Evolutionary conservation across 768 basidiomycete species (phyloP).

Genomic region (Suillus placidus): DNA sequence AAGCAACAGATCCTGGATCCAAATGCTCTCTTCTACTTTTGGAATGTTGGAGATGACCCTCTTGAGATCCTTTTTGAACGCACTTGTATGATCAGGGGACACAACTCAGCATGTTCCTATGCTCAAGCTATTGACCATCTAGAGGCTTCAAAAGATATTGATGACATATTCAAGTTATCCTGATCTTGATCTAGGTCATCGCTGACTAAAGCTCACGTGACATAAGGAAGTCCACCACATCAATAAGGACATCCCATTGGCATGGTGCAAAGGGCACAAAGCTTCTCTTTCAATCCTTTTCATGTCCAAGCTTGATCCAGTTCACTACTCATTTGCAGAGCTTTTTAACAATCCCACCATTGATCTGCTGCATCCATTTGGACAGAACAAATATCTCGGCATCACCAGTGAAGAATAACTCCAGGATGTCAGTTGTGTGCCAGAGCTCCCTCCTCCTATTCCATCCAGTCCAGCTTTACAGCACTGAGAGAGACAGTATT

Average conservation of each 20-base stretch:
- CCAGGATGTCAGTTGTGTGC: too few relatives aligned
- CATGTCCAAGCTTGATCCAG: neutral
- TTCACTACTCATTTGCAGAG: neutral
- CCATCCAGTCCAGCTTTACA: too few relatives aligned
- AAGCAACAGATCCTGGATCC: neutral
- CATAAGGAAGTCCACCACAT: neutral
- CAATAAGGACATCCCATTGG: constrained; percentile 21
- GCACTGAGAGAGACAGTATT: too few relatives aligned
- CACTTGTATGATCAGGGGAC: neutral
- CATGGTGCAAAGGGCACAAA: neutral
- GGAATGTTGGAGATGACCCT: constrained; percentile 30
- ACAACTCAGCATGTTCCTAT: constrained; percentile 14
- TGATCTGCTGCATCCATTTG: too few relatives aligned
- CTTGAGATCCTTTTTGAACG: constrained; percentile 29
- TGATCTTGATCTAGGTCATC: constrained; percentile 1
- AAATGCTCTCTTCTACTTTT: constrained; percentile 21
- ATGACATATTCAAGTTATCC: constrained; percentile 9
- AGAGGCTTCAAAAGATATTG: constrained; percentile 15
- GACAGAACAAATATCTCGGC: too few relatives aligned
- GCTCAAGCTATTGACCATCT: constrained; percentile 3
- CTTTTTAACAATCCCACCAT: too few relatives aligned
- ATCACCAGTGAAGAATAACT: too few relatives aligned
- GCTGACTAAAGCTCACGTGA: neutral
- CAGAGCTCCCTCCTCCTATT: too few relatives aligned
- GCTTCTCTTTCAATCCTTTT: neutral